phyloP scores from a whole-genome alignment of 331 rosid species.

The Quercus lobata region DNA sequence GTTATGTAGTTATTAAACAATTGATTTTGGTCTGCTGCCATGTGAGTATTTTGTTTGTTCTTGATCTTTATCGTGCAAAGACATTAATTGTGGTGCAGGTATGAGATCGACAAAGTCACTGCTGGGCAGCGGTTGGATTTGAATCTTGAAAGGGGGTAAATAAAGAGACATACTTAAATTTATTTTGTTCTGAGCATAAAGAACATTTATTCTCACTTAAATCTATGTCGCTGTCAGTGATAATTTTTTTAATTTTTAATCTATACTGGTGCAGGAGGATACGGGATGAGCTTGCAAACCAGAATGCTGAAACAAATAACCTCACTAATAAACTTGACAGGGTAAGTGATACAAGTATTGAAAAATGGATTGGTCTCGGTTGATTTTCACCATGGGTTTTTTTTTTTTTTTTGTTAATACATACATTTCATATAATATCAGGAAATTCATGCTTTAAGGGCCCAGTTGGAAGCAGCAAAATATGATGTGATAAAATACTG shows the following conservation, averaged over 20 bases:
- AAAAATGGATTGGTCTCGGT: not conserved
- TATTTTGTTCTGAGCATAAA: not conserved
- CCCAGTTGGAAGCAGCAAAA: slow-evolving; percentile 91
- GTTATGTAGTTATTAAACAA: not conserved
- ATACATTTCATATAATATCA: slow-evolving; percentile 19
- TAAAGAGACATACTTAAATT: not conserved
- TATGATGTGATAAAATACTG: slow-evolving; percentile 94
- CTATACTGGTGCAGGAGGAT: slow-evolving; percentile 60
- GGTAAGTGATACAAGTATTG: slow-evolving; percentile 38
- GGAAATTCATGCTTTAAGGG: slow-evolving; percentile 88
- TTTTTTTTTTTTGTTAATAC: not conserved
- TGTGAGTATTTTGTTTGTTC: not conserved
- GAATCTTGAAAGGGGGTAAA: slow-evolving; percentile 96
- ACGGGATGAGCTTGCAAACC: slow-evolving; percentile 81
- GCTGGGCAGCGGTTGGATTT: slow-evolving; percentile 95
- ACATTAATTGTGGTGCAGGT: slow-evolving; percentile 47
- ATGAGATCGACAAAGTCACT: slow-evolving; percentile 89
- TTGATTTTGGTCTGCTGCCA: slow-evolving; percentile 13
- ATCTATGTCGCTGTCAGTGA: not conserved
- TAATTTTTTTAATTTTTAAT: not conserved
- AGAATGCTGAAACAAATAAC: slow-evolving; percentile 82
- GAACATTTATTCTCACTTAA: slow-evolving; percentile 10
- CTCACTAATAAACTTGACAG: slow-evolving; percentile 92
- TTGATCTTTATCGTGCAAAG: slow-evolving; percentile 12
- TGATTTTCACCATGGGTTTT: not conserved